Conservation (phyloP, 805 yeast species). For the Starmerella geochares region DNA sequence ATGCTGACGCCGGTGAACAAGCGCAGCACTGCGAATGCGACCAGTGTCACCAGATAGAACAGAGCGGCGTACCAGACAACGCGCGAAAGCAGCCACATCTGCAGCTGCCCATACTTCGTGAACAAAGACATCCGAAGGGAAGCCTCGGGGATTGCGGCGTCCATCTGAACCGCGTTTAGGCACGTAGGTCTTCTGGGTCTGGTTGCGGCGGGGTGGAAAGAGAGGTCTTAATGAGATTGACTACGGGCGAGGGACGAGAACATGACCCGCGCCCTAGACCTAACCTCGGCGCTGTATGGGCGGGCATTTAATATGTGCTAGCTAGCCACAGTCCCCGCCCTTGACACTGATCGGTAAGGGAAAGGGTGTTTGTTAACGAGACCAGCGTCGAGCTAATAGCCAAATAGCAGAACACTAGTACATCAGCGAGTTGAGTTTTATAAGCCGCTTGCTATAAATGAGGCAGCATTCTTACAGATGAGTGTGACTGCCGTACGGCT, state of each 20-base stretch:
- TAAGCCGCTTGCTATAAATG: no score
- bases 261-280: neutral
- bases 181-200: neutral
- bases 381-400: no score
- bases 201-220: neutral
- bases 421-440: no score
- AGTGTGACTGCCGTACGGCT: no score
- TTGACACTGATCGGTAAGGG: neutral
- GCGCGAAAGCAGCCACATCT: conserved; percentile 25
- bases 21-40: conserved; percentile 33
- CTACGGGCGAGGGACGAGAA: neutral
- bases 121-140: conserved; percentile 19
- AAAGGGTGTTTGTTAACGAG: neutral
- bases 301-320: neutral
- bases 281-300: neutral
- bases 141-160: neutral
- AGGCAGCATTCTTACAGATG: no score
- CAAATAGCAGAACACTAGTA: no score
- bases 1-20: conserved; percentile 36
- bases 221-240: neutral
- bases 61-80: conserved; percentile 20
- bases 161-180: neutral
- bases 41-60: conserved; percentile 31
- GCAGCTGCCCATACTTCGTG: conserved; percentile 24
- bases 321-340: neutral